Evolutionary conservation across 202 grass and related monocot genomes (phyloP), one percentile per base, ranked within the genome.

Genomic region (Cymbopogon flexuosus): DNA sequence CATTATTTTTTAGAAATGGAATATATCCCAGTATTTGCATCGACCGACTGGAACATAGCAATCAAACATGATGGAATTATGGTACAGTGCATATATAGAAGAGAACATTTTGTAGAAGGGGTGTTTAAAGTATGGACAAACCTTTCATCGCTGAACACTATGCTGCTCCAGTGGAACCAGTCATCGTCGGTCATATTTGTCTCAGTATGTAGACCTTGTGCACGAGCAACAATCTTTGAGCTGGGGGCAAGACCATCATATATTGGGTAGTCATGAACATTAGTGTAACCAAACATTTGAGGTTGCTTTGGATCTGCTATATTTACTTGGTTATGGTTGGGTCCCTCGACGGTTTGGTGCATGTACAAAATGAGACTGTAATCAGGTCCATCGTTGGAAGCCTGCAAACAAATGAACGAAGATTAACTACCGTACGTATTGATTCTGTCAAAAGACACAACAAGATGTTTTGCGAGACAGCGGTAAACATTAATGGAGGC

Each of bases 281-380:
- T 72, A 15, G 68, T 72, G 24, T 18, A 33, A 33, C 68, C 68
- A 33, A 72, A 72, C 68, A 72, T 49, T 4, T 3, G 23, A 46
- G 40, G 40, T 3, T 70, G 67, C 22, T 70, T 8, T 16, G 22
- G 41, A 46, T 70, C 23, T 49, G 23, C 68, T 71, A 71, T 49
- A 71, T 71, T 71, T 31, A 71, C 23, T 30, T 72, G 68, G 24
- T 72, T 72, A 72, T 31, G 68, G 14, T 72, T 72, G 9, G 22
- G 43, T 31, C 68, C 68, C 30, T 33, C 3, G 22, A 72, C 16
- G 0, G 14, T 49, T 8, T 72, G 68, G 43, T 49, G 68, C 68
- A 72, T 72, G 68, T 72, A 72, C 7, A 51, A 49, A 2, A 10
- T 72, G 43, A 51, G 13, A 71, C 29, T 71, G 7, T 71, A 71